Evolutionary conservation across 2,329 filamentous ascomycete genomes (phyloP), one percentile per base, ranked within the genome.

Genomic region (Sporothrix variecibatus): DNA sequence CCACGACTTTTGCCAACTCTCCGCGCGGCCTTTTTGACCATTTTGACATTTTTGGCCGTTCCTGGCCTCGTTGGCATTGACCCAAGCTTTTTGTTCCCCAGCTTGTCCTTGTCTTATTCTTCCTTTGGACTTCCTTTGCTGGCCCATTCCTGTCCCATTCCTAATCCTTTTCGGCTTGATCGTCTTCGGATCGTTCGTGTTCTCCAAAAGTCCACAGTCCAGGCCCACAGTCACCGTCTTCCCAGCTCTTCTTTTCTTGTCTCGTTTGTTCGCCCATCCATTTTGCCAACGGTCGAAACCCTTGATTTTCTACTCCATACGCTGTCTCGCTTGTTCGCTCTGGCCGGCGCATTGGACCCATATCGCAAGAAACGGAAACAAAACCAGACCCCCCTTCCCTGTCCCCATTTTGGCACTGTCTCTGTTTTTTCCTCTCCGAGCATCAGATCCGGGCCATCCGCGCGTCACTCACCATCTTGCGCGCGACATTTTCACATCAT

Each of bases 71-170:
- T 34, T 43, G 38, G 38, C 17, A n/a, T 62, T 38, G 31, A 46
- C 38, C 51, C 65, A 68, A 68, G 65, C 65, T 68, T 68, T 68
- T 51, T 51, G 65, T 51, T 51, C 40, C 62, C 58, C 65, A 7
- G 65, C 43, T 34, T 51, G 26, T 68, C 43, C 28, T n/a, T 28
- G 67, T n/a, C 46, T 34, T 23, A 23, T 34, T 20, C 46, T 23
- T 38, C 46, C 28, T 69, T 34, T 69, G 8, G 34, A 5, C 8
- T 49, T 15, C 15, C 15, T 49, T 49, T 17, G 43, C 15, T 20
- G 12, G 15, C 43, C 43, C 15, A 49, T 49, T 49, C 15, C 15
- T 17, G 43, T 49, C 15, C 43, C 28, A 51, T 38, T 23, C 43
- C 3, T 53, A 20, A 23, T 51, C 28, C 46, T 34, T 69, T 53